A percentile compares a stretch with the other conserved stretches of the same genome.
These are phyloP conservation scores for Endocalyx cinctus DNA, from an alignment of 2,329 filamentous ascomycete genomes.

Conservation along the genomic window DNA sequence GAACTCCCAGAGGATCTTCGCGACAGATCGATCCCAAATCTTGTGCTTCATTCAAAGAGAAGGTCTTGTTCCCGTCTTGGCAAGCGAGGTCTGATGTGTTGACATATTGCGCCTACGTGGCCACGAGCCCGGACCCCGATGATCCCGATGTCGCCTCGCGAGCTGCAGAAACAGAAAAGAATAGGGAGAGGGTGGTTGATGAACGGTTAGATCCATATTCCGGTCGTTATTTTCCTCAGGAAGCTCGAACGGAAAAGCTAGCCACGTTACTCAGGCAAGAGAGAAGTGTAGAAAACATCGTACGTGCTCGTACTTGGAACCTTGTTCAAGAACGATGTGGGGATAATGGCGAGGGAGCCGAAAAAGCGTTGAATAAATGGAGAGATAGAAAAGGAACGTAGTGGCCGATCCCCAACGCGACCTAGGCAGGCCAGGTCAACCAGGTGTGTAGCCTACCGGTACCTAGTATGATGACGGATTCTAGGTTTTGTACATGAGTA, in stretches of 20 bases:
- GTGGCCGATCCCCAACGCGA: neutral
- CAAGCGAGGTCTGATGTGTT: constrained; percentile 76
- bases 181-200: constrained; percentile 71
- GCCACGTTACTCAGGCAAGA: constrained; percentile 72
- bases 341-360: constrained; percentile 54
- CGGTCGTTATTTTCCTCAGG: constrained; percentile 71
- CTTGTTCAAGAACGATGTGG: constrained; percentile 72
- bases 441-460: neutral
- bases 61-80: constrained; percentile 85
- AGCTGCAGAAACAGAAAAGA: constrained; percentile 64
- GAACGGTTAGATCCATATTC: constrained; percentile 92
- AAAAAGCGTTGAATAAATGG: constrained; percentile 35
- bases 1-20: constrained; percentile 46
- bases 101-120: constrained; percentile 84
- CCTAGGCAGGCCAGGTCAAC: neutral
- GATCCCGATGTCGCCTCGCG: constrained; percentile 72
- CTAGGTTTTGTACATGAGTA: too few species aligned
- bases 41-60: constrained; percentile 69
- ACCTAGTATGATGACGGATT: too few species aligned
- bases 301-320: constrained; percentile 77
- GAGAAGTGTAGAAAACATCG: constrained; percentile 70
- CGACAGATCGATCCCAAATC: constrained; percentile 54
- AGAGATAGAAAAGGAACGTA: constrained; percentile 15
- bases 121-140: constrained; percentile 79
- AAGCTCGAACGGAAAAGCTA: constrained; percentile 75